These are phyloP conservation scores for Xylaria sp. DNA, from an alignment of 2,329 filamentous ascomycete species.

Conservation along the genomic window DNA sequence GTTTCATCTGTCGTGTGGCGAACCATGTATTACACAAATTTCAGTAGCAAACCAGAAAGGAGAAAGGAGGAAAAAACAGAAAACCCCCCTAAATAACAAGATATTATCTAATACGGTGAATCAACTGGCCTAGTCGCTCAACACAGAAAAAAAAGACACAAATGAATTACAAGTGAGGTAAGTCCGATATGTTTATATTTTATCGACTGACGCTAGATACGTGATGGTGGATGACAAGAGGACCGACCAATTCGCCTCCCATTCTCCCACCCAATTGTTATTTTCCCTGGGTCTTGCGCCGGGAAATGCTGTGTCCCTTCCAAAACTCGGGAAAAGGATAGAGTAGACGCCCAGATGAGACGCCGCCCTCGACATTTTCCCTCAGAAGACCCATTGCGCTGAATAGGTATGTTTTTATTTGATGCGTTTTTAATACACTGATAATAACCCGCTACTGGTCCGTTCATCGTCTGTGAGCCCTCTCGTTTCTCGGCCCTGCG, in stretches of 20 bases:
- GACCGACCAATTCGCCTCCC: neutral
- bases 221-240: neutral
- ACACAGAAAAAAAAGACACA: neutral
- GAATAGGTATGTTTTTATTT: neutral
- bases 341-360: neutral
- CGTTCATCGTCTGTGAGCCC: neutral
- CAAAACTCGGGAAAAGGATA: neutral
- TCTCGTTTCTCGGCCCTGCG: neutral
- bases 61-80: no score
- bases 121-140: no score
- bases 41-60: no score
- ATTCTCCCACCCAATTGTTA: neutral
- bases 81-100: no score
- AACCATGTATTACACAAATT: slow-evolving; percentile 4
- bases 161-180: neutral
- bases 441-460: neutral
- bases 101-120: no score
- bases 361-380: neutral
- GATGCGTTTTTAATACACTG: neutral
- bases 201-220: slow-evolving; percentile 6
- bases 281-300: neutral
- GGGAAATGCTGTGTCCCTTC: neutral
- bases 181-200: slow-evolving; percentile 10
- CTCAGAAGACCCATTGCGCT: neutral
- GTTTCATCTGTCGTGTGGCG: neutral